Conservation (phyloP, 2,329 filamentous ascomycete genomes). For the Cryphonectria carpinicola region DNA sequence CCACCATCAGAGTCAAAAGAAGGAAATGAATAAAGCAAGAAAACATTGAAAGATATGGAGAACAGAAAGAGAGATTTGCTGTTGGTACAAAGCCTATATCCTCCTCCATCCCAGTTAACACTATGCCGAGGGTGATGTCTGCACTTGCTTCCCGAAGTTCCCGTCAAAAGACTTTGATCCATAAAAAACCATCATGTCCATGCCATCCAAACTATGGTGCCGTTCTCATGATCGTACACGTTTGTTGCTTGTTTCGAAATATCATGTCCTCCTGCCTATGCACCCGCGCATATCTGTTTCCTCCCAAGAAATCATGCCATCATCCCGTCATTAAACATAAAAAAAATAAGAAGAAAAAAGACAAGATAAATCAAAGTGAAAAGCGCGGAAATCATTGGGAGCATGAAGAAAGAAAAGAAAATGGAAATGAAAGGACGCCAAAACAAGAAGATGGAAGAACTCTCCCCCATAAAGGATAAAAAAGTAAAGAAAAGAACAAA, state of each 20-base stretch:
- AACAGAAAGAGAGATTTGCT: not conserved
- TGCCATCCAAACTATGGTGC: not conserved
- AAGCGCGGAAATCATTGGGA: not conserved
- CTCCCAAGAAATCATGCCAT: not conserved
- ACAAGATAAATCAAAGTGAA: not conserved
- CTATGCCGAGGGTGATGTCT: not conserved
- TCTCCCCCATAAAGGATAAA: not conserved
- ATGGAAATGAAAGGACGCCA: not conserved
- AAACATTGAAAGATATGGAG: not conserved
- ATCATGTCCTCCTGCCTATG: not conserved
- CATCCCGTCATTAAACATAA: not conserved
- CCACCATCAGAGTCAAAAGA: not conserved
- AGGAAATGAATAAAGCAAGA: not conserved
- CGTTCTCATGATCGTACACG: not conserved
- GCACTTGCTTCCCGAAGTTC: not conserved
- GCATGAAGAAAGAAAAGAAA: not conserved
- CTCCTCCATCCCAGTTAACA: not conserved
- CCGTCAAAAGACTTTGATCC: not conserved
- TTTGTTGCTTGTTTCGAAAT: not conserved
- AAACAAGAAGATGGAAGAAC: not conserved
- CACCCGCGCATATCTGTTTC: not conserved
- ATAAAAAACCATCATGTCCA: not conserved
- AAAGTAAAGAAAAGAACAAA: not conserved
- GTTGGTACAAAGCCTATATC: not conserved
- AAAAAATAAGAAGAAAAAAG: not conserved